Evolutionary conservation across 2,329 filamentous ascomycete species (phyloP).

Genomic region (Hypocrella siamensis): DNA sequence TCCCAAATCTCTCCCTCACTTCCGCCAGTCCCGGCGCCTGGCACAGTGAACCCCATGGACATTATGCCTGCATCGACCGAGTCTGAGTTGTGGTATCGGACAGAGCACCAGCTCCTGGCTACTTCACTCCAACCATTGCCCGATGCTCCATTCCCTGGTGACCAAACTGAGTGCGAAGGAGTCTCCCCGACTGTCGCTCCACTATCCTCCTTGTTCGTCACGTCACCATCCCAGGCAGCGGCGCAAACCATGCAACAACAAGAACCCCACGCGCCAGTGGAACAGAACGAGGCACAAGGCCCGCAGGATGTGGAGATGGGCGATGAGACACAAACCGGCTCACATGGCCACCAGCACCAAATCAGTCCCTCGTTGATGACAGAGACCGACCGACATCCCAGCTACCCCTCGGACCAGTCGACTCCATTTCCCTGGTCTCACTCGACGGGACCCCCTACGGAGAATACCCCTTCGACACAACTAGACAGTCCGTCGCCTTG

Average conservation of each 20-base stretch:
- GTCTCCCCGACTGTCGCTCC: too few species aligned
- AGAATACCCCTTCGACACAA: constrained; percentile 31
- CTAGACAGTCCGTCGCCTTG: constrained; percentile 25
- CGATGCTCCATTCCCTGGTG: too few species aligned
- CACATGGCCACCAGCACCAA: constrained; percentile 10
- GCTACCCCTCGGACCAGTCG: constrained; percentile 24
- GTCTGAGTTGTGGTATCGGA: constrained; percentile 20
- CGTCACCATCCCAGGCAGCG: constrained; percentile 4
- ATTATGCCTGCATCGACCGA: constrained; percentile 30
- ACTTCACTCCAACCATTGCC: constrained; percentile 12
- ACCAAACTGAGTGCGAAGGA: constrained; percentile 2
- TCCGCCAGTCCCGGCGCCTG: constrained; percentile 20
- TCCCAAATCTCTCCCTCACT: constrained; percentile 13
- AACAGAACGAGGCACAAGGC: constrained; percentile 1
- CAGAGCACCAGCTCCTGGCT: constrained; percentile 18
- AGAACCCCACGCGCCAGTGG: constrained; percentile 12
- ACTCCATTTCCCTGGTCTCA: constrained; percentile 23
- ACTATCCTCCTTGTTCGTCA: constrained; percentile 10
- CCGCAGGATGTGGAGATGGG: constrained; percentile 7
- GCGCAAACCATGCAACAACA: constrained; percentile 13
- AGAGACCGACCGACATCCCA: constrained; percentile 13
- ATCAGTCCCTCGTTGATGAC: constrained; percentile 9
- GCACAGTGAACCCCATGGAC: constrained; percentile 37
- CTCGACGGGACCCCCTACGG: constrained; percentile 23
- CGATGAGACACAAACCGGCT: constrained; percentile 11